These are phyloP conservation scores for Rhytidhysteron rufulum DNA, from an alignment of 2,329 filamentous ascomycete genomes.

Conservation along the genomic window DNA sequence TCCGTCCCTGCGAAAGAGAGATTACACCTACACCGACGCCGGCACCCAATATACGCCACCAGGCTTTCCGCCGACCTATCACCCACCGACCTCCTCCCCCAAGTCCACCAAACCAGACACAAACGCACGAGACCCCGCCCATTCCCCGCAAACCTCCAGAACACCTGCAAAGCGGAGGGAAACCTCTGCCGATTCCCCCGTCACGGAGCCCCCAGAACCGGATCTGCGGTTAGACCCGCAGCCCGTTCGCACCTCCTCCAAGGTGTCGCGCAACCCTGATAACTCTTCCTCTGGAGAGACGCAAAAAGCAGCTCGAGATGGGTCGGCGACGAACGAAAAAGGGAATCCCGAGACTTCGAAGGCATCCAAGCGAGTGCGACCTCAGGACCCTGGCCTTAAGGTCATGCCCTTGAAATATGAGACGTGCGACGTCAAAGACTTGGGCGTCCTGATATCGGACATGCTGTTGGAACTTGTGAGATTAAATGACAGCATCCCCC, in stretches of 20 bases:
- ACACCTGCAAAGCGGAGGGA: constrained; percentile 25
- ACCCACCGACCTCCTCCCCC: constrained; percentile 10
- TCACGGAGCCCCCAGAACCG: constrained; percentile 34
- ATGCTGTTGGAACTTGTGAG: constrained; percentile 95
- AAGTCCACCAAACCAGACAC: constrained; percentile 5
- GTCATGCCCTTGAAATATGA: constrained; percentile 74
- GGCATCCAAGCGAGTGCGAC: constrained; percentile 28
- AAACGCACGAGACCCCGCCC: constrained; percentile 8
- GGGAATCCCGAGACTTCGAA: constrained; percentile 13
- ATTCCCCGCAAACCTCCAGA: constrained; percentile 9
- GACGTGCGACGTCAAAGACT: constrained; percentile 73
- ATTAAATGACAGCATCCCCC: constrained; percentile 83
- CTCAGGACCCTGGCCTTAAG: constrained; percentile 45
- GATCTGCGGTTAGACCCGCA: constrained; percentile 31
- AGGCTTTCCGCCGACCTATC: constrained; percentile 43
- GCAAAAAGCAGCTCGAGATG: constrained; percentile 7
- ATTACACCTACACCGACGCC: constrained; percentile 48
- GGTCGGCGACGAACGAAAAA: constrained; percentile 12
- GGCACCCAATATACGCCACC: constrained; percentile 55
- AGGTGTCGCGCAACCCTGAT: constrained; percentile 4
- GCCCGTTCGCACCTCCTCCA: constrained; percentile 17
- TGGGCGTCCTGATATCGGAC: constrained; percentile 85
- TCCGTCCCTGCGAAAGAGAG: constrained; percentile 25
- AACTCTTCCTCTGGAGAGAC: constrained; percentile 10
- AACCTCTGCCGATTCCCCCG: constrained; percentile 26